Conservation (phyloP, 2,329 filamentous ascomycete species). For the Diplodia intermedia region DNA sequence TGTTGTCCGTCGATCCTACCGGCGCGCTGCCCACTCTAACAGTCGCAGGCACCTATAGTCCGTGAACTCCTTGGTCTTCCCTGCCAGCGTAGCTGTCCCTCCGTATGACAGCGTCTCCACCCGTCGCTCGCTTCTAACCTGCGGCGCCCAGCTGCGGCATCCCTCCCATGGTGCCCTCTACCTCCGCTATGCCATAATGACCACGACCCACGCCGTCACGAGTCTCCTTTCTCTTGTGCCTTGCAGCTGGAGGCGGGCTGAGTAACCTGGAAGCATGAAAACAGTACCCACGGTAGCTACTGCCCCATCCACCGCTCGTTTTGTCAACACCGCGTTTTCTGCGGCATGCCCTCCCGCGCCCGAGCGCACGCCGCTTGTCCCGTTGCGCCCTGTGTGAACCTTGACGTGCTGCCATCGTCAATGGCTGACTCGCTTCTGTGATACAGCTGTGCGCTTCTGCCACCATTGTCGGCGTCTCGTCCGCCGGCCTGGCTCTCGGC, state of each 20-base stretch:
- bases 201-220: constrained; percentile 44
- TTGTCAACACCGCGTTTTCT: background rate
- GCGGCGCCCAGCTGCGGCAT: constrained; percentile 35
- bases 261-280: constrained; percentile 53
- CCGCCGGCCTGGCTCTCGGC: constrained; percentile 64
- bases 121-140: constrained; percentile 31
- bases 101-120: constrained; percentile 37
- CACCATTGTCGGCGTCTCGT: constrained; percentile 65
- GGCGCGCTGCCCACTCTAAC: constrained; percentile 26
- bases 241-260: constrained; percentile 44
- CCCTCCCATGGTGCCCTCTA: constrained; percentile 30
- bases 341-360: background rate
- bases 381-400: constrained; percentile 11
- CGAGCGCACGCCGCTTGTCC: constrained; percentile 14
- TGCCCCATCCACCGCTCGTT: constrained; percentile 1
- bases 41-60: constrained; percentile 29
- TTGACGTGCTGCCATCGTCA: constrained; percentile 36
- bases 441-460: constrained; percentile 68
- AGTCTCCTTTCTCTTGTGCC: constrained; percentile 48
- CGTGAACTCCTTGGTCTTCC: constrained; percentile 39
- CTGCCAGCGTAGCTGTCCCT: constrained; percentile 35
- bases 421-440: constrained; percentile 48
- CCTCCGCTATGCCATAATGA: constrained; percentile 50
- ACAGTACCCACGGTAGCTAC: constrained; percentile 53
- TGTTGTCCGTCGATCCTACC: constrained; percentile 30